Base-by-base conservation (phyloP, 768 basidiomycete species). In the Dioszegia hungarica region DNA sequence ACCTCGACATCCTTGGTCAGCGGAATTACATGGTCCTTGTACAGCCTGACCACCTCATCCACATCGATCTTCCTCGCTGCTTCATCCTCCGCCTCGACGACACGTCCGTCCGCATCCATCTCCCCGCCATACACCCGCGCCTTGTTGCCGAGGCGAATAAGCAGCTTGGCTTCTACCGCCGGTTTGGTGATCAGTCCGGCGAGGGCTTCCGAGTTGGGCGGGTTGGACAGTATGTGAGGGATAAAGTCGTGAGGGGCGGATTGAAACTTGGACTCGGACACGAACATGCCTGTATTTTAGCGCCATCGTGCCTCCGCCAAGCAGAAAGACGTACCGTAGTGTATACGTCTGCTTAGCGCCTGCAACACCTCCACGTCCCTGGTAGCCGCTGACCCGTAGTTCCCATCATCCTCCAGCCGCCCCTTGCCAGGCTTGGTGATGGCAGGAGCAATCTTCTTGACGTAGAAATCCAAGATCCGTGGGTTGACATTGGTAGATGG, bases 1-100 rank as follows among this genome's bases (percentile, higher is more conserved):
- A 94, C 94, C 89, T 99, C 95, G 56, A 99, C 90, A 72, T 95
- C 91, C 76, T 94, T 97, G 0, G 95, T 99, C 63, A 99, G 75
- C 9, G 95, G 95, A 57, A 99, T 99, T 62, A 99, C 92, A 68
- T 87, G 91, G 70, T 87, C 88, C 72, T 92, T 86, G 71, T 99
- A 99, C 60, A 99, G 76, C 71, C 90, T 86, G 22, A 95, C 88
- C 15, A 99, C 90, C 38, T 88, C 86, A 62, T 92, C 90, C 0
- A 92, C 87, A 58, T 95, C 92, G 59, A 99, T 89, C 80, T 92
- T 93, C 5, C 80, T 70, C 34, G 62, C 64, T 4, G 54, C 60
- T 2, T n/a, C 40, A 36, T 60, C 54, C 6, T 61, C 61, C 2
- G 59, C 63, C 70, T 40, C 75, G 62, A 56, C 77, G 74, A 53